Evolutionary conservation across 2,329 filamentous ascomycete species (phyloP).

Genomic region (Capronia americana): DNA sequence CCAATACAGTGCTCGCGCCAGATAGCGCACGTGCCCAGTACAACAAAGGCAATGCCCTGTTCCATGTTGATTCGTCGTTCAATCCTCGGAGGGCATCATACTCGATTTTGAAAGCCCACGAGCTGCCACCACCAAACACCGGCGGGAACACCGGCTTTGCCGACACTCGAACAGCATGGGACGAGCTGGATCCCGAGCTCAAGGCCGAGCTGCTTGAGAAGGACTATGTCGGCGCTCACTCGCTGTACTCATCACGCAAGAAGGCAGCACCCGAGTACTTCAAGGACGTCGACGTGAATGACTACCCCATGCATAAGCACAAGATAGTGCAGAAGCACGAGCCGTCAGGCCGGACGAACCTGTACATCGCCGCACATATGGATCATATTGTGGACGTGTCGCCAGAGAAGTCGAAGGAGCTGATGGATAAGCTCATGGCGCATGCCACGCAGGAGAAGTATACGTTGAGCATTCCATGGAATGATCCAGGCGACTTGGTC

Average conservation of each 20-base stretch:
- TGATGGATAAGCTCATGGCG: conserved; percentile 48
- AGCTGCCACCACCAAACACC: conserved; percentile 55
- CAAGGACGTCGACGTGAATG: conserved; percentile 51
- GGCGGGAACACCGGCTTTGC: conserved; percentile 63
- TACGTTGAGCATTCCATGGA: conserved; percentile 56
- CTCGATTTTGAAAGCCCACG: conserved; percentile 59
- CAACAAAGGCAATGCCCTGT: conserved; percentile 56
- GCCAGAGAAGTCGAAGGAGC: conserved; percentile 45
- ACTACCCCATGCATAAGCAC: conserved; percentile 53
- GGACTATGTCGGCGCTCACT: conserved; percentile 57
- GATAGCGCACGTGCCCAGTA: conserved; percentile 40
- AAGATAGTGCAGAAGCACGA: conserved; percentile 60
- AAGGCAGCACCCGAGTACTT: conserved; percentile 59
- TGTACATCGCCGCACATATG: conserved; percentile 61
- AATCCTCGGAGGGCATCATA: conserved; percentile 61
- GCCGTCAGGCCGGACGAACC: conserved; percentile 57
- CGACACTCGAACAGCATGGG: conserved; percentile 60
- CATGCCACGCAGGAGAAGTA: conserved; percentile 59
- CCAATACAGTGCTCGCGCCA: conserved; percentile 50
- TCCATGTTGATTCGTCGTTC: conserved; percentile 63
- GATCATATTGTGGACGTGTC: conserved; percentile 58
- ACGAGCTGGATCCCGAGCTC: conserved; percentile 51
- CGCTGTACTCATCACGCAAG: conserved; percentile 61
- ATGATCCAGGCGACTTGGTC: conserved; percentile 57
- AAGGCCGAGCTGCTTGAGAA: conserved; percentile 48